phyloP scores from a whole-genome alignment of 192 early-diverging fungal genomes.

The Paraglomus brasilianum region DNA sequence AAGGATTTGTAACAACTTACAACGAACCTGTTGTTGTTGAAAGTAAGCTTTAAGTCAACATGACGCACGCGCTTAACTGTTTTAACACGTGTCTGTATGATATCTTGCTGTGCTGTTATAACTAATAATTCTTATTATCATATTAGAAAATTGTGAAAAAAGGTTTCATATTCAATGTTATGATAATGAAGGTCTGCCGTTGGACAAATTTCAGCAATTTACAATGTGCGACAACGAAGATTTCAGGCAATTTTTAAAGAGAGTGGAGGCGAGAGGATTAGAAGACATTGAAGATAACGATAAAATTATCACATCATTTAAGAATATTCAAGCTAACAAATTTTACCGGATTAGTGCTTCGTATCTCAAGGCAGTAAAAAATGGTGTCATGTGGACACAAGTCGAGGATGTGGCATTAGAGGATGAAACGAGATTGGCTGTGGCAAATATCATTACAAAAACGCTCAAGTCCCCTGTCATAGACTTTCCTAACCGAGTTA shows the following conservation, averaged over 20 bases:
- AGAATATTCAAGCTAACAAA: neutral
- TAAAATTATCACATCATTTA: constrained; percentile 2
- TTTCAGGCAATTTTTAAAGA: neutral
- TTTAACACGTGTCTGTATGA: too few species aligned
- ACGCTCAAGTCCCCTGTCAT: neutral
- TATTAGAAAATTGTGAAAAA: too few species aligned
- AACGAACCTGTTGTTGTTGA: too few species aligned
- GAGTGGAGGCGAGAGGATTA: constrained; percentile 6
- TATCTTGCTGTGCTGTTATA: too few species aligned
- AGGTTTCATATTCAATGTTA: constrained; percentile 13
- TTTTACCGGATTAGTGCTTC: constrained; percentile 16
- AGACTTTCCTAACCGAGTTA: constrained; percentile 17
- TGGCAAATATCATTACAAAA: neutral
- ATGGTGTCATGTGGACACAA: constrained; percentile 8
- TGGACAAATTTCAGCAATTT: constrained; percentile 14
- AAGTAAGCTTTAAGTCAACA: too few species aligned
- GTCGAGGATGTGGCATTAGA: constrained; percentile 15
- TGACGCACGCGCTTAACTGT: too few species aligned
- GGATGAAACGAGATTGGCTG: neutral
- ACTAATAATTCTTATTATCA: too few species aligned
- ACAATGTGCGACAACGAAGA: neutral
- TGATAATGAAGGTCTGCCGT: constrained; percentile 13
- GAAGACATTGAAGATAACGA: constrained; percentile 9
- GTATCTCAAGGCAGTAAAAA: neutral
- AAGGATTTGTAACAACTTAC: too few species aligned